phyloP scores from a whole-genome alignment of 1,139 yeast species.

The Yamadazyma buinensis region DNA sequence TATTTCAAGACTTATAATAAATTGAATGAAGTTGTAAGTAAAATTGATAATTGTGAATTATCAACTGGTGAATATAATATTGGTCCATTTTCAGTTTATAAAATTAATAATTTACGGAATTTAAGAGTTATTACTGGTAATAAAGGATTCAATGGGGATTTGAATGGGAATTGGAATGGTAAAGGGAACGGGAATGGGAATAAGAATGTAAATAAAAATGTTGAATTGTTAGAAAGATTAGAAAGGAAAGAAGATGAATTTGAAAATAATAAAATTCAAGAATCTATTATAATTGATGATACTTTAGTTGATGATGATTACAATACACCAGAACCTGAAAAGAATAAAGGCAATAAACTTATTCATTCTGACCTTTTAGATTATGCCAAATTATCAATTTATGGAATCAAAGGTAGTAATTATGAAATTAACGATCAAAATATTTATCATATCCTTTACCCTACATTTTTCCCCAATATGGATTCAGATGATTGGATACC shows the following conservation, averaged over 20 bases:
- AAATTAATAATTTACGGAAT: too few species aligned
- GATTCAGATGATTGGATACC: slow-evolving; percentile 45
- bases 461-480: slow-evolving; percentile 43
- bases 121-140: too few species aligned
- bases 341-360: slow-evolving; percentile 14
- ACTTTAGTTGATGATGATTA: too few species aligned
- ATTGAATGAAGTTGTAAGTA: slow-evolving; percentile 23
- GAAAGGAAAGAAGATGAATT: too few species aligned
- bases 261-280: too few species aligned
- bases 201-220: too few species aligned
- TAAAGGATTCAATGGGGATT: too few species aligned
- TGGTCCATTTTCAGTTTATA: slow-evolving; percentile 31
- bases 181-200: too few species aligned
- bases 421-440: slow-evolving; percentile 40
- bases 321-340: too few species aligned
- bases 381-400: slow-evolving; percentile 38
- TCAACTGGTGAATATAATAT: slow-evolving; percentile 9
- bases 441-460: slow-evolving; percentile 45
- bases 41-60: slow-evolving; percentile 27
- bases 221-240: too few species aligned
- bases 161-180: too few species aligned
- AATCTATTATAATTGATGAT: too few species aligned
- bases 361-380: slow-evolving; percentile 35
- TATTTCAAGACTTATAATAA: slow-evolving; percentile 30
- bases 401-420: slow-evolving; percentile 41